Evolutionary conservation across 2,329 filamentous ascomycete genomes (phyloP), one percentile per base, ranked within the genome.

Genomic region (Botrytis galanthina): DNA sequence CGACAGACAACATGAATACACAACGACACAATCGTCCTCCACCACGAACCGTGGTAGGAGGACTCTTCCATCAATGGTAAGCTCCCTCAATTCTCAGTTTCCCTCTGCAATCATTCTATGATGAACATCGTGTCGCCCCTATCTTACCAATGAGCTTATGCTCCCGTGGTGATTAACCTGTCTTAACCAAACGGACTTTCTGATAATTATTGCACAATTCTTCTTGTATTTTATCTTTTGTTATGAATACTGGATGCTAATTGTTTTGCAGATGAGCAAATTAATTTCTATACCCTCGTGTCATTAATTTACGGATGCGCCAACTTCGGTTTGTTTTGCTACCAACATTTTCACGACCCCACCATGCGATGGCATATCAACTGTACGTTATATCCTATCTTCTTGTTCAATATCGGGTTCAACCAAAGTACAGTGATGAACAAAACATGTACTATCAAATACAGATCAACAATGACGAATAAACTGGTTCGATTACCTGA

Each of bases 91-190:
- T 66, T 72, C 72, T 73, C 69, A 60, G 14, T 46, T 6, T 51
- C n/a, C 37, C 42, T 22, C n/a, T 54, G 20, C 67, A 63, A 54
- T 37, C 29, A 3, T 73, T 64, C 59, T 48, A 85, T 88, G 86
- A 88, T 88, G 86, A 88, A 83, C 81, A 83, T 82, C 81, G 83
- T 86, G 87, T 88, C 87, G 87, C 87, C 87, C 87, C 87, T 87
- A 86, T 86, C 87, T 85, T 86, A 88, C 83, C 78, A 79, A 77
- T 75, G 78, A 80, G 78, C 76, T 79, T 78, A 74, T 74, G 76
- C 79, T 80, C 80, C 79, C 75, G 84, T 88, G 86, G 86, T 88
- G 87, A 88, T 82, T 74, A 85, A 87, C 86, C 86, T 84, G 86
- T 87, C 86, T 85, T 83, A 83, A 84, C 86, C 86, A 88, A 88